Evolutionary conservation across 352 stramenopile genomes (phyloP).

Genomic region (Globisporangium perplexum): DNA sequence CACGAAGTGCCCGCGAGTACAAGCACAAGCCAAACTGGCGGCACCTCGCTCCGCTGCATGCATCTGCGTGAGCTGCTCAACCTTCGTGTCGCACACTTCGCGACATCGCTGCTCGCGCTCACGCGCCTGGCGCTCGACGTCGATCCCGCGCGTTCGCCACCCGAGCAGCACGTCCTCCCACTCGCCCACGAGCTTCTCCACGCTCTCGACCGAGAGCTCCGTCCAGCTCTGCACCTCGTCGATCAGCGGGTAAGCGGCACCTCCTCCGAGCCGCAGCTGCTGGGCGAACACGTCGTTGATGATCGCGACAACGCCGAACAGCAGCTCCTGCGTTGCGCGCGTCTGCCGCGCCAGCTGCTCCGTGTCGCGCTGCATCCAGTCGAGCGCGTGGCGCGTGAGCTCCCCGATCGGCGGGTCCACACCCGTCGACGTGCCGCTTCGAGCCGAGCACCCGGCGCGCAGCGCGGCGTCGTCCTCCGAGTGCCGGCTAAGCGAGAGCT

Average conservation of each 20-base stretch:
- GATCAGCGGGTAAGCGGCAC: background rate
- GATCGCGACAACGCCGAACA: constrained; percentile 18
- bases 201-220: constrained; percentile 15
- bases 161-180: constrained; percentile 27
- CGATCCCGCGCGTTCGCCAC: constrained; percentile 23
- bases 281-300: constrained; percentile 21
- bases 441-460: background rate
- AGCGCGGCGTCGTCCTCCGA: too few species aligned
- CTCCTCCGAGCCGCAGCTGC: background rate
- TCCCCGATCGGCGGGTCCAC: constrained; percentile 10
- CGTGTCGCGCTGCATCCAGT: constrained; percentile 39
- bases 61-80: constrained; percentile 10
- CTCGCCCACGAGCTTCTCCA: constrained; percentile 10
- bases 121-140: constrained; percentile 13
- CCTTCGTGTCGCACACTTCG: constrained; percentile 24
- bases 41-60: constrained; percentile 9
- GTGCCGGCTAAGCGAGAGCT: constrained; percentile 8
- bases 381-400: constrained; percentile 23
- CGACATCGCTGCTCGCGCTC: constrained; percentile 18
- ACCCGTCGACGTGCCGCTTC: background rate
- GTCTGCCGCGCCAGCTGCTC: constrained; percentile 30
- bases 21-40: background rate
- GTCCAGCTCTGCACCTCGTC: constrained; percentile 1
- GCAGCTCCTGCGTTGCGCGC: constrained; percentile 17
- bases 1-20: background rate